phyloP scores from a whole-genome alignment of 352 stramenopile species.

The Phytophthora palmivora region DNA sequence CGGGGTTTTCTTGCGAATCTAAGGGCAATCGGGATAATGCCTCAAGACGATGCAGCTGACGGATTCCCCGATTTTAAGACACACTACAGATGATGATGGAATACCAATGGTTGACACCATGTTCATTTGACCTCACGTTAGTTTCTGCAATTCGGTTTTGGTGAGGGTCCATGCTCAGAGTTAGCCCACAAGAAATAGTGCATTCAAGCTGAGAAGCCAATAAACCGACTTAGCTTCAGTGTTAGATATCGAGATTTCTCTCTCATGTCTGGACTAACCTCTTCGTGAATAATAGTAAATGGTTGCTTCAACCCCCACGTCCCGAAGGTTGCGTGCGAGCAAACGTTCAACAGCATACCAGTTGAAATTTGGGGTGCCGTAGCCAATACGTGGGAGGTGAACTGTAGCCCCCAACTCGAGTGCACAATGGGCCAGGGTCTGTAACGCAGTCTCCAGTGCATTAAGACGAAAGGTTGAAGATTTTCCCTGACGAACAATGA shows the following conservation, averaged over 20 bases:
- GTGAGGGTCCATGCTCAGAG: too few species aligned
- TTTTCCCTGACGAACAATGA: conserved; percentile 55
- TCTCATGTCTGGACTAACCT: conserved; percentile 1
- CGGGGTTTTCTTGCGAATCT: conserved; percentile 53
- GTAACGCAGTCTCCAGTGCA: conserved; percentile 59
- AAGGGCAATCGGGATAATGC: conserved; percentile 63
- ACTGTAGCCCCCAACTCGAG: conserved; percentile 52
- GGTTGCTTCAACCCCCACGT: conserved; percentile 53
- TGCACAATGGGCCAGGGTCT: conserved; percentile 47
- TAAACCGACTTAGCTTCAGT: too few species aligned
- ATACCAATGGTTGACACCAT: too few species aligned
- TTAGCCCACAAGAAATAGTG: too few species aligned
- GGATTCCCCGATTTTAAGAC: conserved; percentile 49
- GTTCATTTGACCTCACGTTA: too few species aligned
- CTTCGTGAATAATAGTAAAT: conserved; percentile 77
- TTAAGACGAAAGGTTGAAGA: conserved; percentile 75
- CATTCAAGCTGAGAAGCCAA: not conserved
- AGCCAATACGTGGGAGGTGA: conserved; percentile 82
- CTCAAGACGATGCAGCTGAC: conserved; percentile 57
- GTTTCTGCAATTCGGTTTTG: not conserved
- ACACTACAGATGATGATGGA: conserved; percentile 45
- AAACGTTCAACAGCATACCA: conserved; percentile 86
- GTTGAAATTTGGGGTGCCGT: conserved; percentile 80
- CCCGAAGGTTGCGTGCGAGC: conserved; percentile 65
- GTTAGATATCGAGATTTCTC: too few species aligned